Base-by-base conservation (phyloP, 192 early-diverging fungal species). In the Coemansia javaensis region DNA sequence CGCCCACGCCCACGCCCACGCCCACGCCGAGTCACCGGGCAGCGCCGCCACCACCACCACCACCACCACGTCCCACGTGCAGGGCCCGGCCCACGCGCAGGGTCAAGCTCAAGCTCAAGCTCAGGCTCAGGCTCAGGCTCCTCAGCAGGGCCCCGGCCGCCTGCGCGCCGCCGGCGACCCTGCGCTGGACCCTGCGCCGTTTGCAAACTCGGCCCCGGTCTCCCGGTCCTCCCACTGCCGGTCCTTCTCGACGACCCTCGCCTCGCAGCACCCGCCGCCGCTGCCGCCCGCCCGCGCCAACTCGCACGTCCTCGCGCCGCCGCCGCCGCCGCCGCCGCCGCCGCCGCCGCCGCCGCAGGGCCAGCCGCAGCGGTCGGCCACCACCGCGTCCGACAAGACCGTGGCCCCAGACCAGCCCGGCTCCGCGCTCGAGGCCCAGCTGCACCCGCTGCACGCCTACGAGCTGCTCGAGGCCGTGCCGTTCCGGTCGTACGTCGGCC, bases 401-500 rank as follows among this genome's bases (percentile, higher is more conserved):
- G n/a, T 30, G 23, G 28, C 28, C 5, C 28, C 5, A 30, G 28
- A 5, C 28, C 28, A 30, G 28, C 38, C n/a, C n/a, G 18, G 39
- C 22, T 25, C 23, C 22, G 40, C 44, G 28, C 22, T 18, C 16
- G 24, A 47, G 10, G 43, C 44, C 12, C 52, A 45, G 14, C 33
- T 62, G 43, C 70, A 73, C 12, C 70, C 70, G 33, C 56, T 73
- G 58, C 69, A 73, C 25, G 71, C 65, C 12, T 63, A 63, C 41
- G 71, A 75, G 64, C 59, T 87, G 8, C 80, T 87, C 51, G 65
- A 82, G 56, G 74, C 80, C 28, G 69, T 73, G 17, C 90, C 91
- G 4, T 73, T 79, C 39, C 82, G 86, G 16, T 82, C 86, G 18
- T 93, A 85, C 52, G 59, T 52, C 12, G 91, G 85, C 0, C 93